Base-by-base conservation (phyloP, 371 early-diverging fungal species). In the Rhizopus delemar region DNA sequence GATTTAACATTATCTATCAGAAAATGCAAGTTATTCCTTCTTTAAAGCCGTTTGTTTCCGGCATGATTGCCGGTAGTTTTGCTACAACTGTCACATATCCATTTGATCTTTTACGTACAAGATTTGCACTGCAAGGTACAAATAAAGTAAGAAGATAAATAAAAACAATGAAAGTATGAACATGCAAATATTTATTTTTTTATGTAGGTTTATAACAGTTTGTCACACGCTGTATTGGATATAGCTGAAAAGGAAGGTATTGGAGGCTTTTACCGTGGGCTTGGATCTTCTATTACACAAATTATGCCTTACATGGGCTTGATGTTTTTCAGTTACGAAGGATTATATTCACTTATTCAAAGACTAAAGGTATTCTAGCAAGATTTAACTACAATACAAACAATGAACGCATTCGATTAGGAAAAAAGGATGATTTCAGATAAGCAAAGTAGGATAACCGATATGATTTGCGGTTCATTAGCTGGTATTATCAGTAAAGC, bases 271-370 rank as follows among this genome's bases (percentile, higher is more conserved):
- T 96, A 96, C 63, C 79, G 88, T 28, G 97, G 97, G 0, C 66
- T 95, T 36, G 71, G 81, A 39, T 88, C 97, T 8, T 80, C 93
- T 4, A 71, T 92, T 15, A 65, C 87, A 36, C 93, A 94, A 70
- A 92, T 96, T 31, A 81, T 93, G 68, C 97, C 97, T 4, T 92
- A 93, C 53, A 95, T 94, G 92, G 94, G 95, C 4, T 65, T 89
- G 1, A 83, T 87, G 74, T 92, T 92, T 68, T 81, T 82, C 41
- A 82, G 83, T 51, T 90, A 90, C 73, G 89, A 90, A 43, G 62
- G 69, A 1, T 59, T 85, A 55, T 83, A 80, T 13, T 63, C 75
- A 2, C n/a, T 56, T 3, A 56, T 62, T 1, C 22, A 22, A 22
- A 22, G 22, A 22, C 22, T 22, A 22, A 22, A 22, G 22, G 22